Evolutionary conservation across 2,329 filamentous ascomycete species (phyloP), one percentile per base, ranked within the genome.

Genomic region (Mariannaea sp.): DNA sequence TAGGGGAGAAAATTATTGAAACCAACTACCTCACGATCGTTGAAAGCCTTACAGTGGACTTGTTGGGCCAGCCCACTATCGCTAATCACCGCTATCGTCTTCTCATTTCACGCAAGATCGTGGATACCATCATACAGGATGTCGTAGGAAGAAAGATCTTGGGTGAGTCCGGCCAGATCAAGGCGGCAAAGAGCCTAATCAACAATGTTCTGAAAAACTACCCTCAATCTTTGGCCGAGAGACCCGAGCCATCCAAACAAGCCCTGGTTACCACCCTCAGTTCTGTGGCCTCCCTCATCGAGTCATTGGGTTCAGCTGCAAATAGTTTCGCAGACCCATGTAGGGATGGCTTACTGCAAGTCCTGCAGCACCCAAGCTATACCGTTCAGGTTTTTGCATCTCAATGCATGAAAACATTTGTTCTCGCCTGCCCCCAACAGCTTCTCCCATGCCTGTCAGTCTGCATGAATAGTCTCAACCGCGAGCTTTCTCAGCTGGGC

Each of bases 181-280:
- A 88, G 62, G 92, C 90, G 22, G 90, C 91, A 6, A 90, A 86
- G 65, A 84, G 85, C 56, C 75, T 99, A 47, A 84, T 97, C 67
- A 96, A 96, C 69, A 87, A 91, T 53, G 80, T 97, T 39, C 79
- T 99, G 42, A 97, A 96, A 70, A 94, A 97, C 69, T 97, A 96
- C 62, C 93, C 94, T 0, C 91, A 96, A 70, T 87, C 88, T 5
- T 75, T 96, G 41, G 90, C 92, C 64, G 93, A 97, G 70, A 84
- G 89, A 33, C 84, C 88, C 1, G 93, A 97, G 70, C 94, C 94
- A 6, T 87, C 85, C 41, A 99, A 99, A 71, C 86, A 95, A 65
- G 87, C 87, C 1, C 75, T 99, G 32, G 88, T 91, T 41, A 87
- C 88, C 13, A 82, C 92, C 7, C 76, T 99, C 22, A 89, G 89